Percentiles rank a stretch among this genome's conserved stretches.
These are phyloP conservation scores for Bidens hawaiensis DNA, from an alignment of 140 eudicot species.

Conservation along the genomic window DNA sequence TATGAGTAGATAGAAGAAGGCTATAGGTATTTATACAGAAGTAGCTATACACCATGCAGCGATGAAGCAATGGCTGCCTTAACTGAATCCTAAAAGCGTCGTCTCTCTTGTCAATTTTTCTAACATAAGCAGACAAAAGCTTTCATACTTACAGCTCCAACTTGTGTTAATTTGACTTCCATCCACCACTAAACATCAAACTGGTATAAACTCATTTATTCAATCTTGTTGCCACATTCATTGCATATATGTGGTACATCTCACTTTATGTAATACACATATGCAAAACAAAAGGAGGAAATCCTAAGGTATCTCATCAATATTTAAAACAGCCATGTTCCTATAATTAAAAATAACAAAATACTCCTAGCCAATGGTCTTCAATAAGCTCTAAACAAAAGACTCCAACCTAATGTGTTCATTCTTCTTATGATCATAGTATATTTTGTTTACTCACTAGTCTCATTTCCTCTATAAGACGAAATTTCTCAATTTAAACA, in stretches of 20 bases:
- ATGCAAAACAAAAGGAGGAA: conserved; percentile 21
- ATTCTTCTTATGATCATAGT: background rate
- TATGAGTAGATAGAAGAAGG: conserved; percentile 31
- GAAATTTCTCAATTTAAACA: no score
- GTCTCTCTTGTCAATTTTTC: conserved; percentile 39
- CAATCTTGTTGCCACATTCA: conserved; percentile 30
- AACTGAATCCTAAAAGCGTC: conserved; percentile 37
- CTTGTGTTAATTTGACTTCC: conserved; percentile 36
- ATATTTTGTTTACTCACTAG: background rate
- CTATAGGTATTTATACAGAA: conserved; percentile 35
- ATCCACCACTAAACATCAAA: conserved; percentile 37
- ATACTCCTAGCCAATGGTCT: background rate
- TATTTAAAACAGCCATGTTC: background rate
- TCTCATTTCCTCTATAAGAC: background rate
- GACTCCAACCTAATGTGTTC: no score
- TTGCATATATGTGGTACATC: conserved; percentile 28
- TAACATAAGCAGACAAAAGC: conserved; percentile 37
- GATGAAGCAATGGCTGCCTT: conserved; percentile 33
- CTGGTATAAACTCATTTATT: conserved; percentile 35
- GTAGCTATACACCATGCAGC: conserved; percentile 38
- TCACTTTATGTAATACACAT: conserved; percentile 11
- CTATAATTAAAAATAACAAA: background rate
- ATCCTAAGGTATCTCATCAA: conserved; percentile 4
- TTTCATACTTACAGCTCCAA: conserved; percentile 34
- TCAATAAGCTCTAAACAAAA: background rate